A percentile compares a stretch with the other conserved stretches of the same genome.
phyloP scores from a whole-genome alignment of 345 rosid species.

The Camelina hispida region DNA sequence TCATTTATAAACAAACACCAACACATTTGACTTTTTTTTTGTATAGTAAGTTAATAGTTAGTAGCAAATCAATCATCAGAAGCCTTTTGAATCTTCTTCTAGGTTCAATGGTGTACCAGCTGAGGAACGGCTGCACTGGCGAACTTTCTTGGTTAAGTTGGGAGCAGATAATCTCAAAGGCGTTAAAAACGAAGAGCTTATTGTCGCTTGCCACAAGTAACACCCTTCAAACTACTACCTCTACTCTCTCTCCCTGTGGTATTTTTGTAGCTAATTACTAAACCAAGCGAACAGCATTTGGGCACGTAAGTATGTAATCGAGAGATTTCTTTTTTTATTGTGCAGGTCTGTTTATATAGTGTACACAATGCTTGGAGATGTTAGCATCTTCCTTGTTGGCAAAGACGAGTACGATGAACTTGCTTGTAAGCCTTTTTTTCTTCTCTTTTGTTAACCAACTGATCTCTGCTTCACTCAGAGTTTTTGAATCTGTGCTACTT shows the following conservation, averaged over 20 bases:
- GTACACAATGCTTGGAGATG: conserved; percentile 91
- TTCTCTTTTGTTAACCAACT: conserved; percentile 3
- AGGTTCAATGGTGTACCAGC: conserved; percentile 97
- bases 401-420: conserved; percentile 99
- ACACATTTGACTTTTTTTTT: not conserved
- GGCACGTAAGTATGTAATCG: conserved; percentile 10
- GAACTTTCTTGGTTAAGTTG: conserved; percentile 88
- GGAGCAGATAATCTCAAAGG: conserved; percentile 95
- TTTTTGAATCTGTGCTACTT: conserved; percentile 6
- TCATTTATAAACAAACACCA: not conserved
- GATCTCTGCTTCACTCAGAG: conserved; percentile 20
- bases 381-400: conserved; percentile 86
- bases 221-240: conserved; percentile 42
- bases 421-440: conserved; percentile 67
- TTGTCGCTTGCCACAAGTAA: conserved; percentile 96
- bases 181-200: conserved; percentile 90
- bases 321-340: not conserved
- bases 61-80: conserved; percentile 12
- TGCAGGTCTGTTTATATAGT: conserved; percentile 92
- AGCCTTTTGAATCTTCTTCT: conserved; percentile 12
- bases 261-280: not conserved
- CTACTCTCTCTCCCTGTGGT: not conserved
- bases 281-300: not conserved
- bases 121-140: conserved; percentile 93
- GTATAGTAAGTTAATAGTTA: not conserved